These are phyloP conservation scores for Triticum monococcum DNA, from an alignment of 176 grass and related monocot species.

Conservation along the genomic window DNA sequence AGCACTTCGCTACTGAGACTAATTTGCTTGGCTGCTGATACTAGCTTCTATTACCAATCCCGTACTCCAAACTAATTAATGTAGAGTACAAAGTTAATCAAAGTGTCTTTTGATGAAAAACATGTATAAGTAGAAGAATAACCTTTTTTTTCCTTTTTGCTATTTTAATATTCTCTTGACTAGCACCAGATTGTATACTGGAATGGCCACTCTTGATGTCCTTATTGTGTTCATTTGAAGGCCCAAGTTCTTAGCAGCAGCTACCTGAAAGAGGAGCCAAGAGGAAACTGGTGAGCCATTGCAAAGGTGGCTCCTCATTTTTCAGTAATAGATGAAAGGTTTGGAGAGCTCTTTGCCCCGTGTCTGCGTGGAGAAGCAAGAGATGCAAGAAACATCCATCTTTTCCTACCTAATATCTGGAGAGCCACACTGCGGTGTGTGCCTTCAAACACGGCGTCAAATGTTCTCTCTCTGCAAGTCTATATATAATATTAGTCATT, in stretches of 20 bases:
- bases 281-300: slow-evolving; percentile 17
- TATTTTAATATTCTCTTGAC: not conserved
- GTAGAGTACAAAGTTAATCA: not conserved
- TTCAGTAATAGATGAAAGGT: slow-evolving; percentile 22
- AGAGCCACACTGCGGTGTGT: not conserved
- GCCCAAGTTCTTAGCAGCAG: slow-evolving; percentile 39
- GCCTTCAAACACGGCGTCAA: slow-evolving; percentile 24
- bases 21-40: not conserved
- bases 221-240: slow-evolving; percentile 37
- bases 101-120: not conserved
- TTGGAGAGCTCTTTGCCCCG: slow-evolving; percentile 18
- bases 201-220: slow-evolving; percentile 21
- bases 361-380: slow-evolving; percentile 20
- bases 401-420: slow-evolving; percentile 31
- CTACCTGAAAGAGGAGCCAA: slow-evolving; percentile 55
- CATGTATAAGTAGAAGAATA: not conserved
- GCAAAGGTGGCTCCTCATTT: slow-evolving; percentile 23
- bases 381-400: slow-evolving; percentile 15
- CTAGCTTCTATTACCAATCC: not conserved
- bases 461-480: slow-evolving; percentile 1
- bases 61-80: not conserved
- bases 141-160: not conserved
- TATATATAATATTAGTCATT: slow-evolving; percentile 21
- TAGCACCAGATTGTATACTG: not conserved
- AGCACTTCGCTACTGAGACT: not conserved